Percentiles rank a stretch among this genome's conserved stretches.
Evolutionary conservation across 2,329 filamentous ascomycete genomes (phyloP).

Genomic region (Ceratocystis albifundus): DNA sequence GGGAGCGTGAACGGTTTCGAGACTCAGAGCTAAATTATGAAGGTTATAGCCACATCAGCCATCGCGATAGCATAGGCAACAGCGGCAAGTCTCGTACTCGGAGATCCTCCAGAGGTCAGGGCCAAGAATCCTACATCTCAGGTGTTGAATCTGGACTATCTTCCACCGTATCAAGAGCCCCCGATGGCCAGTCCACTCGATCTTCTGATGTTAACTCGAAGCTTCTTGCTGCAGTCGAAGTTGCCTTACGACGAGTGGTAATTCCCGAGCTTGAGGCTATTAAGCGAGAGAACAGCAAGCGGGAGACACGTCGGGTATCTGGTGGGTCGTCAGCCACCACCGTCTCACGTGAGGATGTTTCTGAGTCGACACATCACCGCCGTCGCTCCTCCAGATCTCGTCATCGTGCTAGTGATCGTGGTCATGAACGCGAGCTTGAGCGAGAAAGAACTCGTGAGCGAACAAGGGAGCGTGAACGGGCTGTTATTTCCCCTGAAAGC

Average conservation of each 20-base stretch:
- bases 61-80: conserved; percentile 19
- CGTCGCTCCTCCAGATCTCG: conserved; percentile 42
- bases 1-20: conserved; percentile 9
- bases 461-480: conserved; percentile 36
- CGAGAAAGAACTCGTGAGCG: conserved; percentile 10
- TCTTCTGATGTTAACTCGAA: conserved; percentile 68
- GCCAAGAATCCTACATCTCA: conserved; percentile 43
- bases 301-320: conserved; percentile 56
- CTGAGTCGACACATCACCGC: conserved; percentile 39
- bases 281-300: conserved; percentile 77
- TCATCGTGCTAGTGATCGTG: conserved; percentile 24
- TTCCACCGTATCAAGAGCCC: conserved; percentile 42
- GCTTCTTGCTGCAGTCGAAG: conserved; percentile 80
- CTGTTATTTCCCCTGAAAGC: conserved; percentile 14
- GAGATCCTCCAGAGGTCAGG: conserved; percentile 35
- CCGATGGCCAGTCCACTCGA: conserved; percentile 44
- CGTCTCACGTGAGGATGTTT: conserved; percentile 43
- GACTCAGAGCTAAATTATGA: conserved; percentile 15
- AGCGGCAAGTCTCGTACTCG: conserved; percentile 17
- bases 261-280: conserved; percentile 83
- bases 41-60: conserved; percentile 16
- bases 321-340: conserved; percentile 45
- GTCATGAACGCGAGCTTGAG: conserved; percentile 3
- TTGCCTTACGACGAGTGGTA: conserved; percentile 80
- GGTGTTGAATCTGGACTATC: conserved; percentile 46